A percentile compares a stretch with the other conserved stretches of the same genome.
Evolutionary conservation across 257 asterid genomes (phyloP).

Genomic region (Solanum neorickii): DNA sequence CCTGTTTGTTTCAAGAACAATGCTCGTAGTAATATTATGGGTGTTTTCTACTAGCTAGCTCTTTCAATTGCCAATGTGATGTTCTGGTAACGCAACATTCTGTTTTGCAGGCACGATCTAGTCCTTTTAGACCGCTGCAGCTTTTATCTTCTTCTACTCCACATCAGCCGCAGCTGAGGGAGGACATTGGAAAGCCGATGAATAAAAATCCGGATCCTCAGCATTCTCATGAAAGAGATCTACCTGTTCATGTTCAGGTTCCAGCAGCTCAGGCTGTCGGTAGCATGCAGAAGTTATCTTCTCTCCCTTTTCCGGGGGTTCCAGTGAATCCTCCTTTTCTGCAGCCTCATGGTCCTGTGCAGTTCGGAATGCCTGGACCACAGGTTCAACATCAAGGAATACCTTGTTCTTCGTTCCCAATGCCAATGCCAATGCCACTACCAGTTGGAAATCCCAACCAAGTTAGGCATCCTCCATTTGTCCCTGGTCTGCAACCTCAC

Average conservation of each 20-base stretch:
- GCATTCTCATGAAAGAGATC: conserved; percentile 1
- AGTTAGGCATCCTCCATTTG: neutral
- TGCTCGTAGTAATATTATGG: neutral
- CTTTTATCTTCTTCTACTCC: neutral
- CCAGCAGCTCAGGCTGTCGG: neutral
- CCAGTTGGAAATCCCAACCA: conserved; percentile 4
- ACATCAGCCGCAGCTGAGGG: conserved; percentile 2
- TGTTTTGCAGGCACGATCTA: neutral
- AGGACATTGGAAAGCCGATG: neutral
- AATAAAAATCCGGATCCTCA: conserved; percentile 1
- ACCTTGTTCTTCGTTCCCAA: conserved; percentile 1
- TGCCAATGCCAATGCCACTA: conserved; percentile 8
- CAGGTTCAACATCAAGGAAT: conserved; percentile 7
- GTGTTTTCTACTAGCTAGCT: neutral
- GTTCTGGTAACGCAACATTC: neutral
- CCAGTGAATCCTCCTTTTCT: conserved; percentile 6
- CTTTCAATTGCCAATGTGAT: neutral
- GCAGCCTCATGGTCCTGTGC: neutral
- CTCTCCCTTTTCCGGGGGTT: conserved; percentile 1
- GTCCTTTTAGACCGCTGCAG: neutral
- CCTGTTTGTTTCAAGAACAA: neutral
- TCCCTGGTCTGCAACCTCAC: conserved; percentile 9
- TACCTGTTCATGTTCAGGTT: neutral
- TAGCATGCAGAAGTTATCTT: neutral
- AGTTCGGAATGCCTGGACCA: neutral